Base-by-base conservation (phyloP, 176 grass and related monocot species). In the Elymus sibiricus region DNA sequence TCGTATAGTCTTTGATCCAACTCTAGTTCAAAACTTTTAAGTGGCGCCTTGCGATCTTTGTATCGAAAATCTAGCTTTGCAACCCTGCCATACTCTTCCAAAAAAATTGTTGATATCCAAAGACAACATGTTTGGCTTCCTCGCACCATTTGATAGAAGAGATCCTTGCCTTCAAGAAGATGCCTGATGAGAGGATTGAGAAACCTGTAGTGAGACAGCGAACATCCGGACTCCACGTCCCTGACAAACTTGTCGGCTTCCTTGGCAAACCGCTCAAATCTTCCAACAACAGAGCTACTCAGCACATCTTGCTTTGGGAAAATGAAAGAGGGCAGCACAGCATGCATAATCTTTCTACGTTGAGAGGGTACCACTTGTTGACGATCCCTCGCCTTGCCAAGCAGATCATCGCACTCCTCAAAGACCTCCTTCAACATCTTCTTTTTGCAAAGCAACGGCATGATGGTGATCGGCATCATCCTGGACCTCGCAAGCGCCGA, bases 221-320 rank as follows among this genome's bases (percentile, higher is more conserved):
- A 58, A 22, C 22, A 86, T 0, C 84, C 74, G 16, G 63, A 43
- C 84, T 78, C 74, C 24, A 79, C 72, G 1, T 59, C 63, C 1
- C 64, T 58, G 0, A 42, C 6, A 43, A 85, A 85, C 63, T 70
- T 56, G 32, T n/a, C 6, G 0, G 46, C 44, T 38, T 51, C 58
- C 9, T 42, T 32, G 2, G 63, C 74, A 42, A n/a, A 26, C 63
- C 44, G 22, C 21, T 26, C 61, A 38, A 77, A 78, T 25, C 73
- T 77, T n/a, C 3, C 2, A 3, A 78, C 63, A 44, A 9, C 17
- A 1, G 44, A 16, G 26, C 24, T 3, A 28, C 3, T 35, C 0
- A 39, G 0, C 7, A 0, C 11, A 6, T 53, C n/a, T 0, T 12
- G 2, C 26, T 2, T 14, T 1, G 21, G 17, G 25, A 10, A 2